Base-by-base conservation (phyloP, 31 red algal genomes). In the Odonthalia washingtoniensis region DNA sequence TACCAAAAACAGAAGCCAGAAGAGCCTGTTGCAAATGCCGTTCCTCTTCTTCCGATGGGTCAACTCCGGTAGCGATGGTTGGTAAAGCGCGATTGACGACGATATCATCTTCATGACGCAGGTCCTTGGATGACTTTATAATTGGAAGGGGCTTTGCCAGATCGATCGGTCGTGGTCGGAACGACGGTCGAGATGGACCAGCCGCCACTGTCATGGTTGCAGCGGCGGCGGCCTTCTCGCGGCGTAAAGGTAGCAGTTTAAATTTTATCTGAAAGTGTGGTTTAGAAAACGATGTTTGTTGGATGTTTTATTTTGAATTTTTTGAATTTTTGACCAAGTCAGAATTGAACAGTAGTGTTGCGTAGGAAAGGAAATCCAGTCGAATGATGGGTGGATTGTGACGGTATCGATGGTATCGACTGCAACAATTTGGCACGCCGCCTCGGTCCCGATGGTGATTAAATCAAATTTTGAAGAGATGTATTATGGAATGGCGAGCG, bases 21-120 rank as follows among this genome's bases (percentile, higher is more conserved):
- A 98, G 82, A 17, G 96, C 96, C 40, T 98, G 87, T 60, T 98
- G 88, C 84, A 98, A 73, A 87, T 98, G 96, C 5, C 96, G 85
- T 72, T 98, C 96, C 80, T 87, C 78, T 60, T 91, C 78, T 60
- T 98, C 96, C 27, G 92, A 75, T 4, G 92, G 87, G 65, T 98
- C 96, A 64, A 98, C 93, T 43, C 96, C 96, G 44, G 96, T 95
- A 46, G 79, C 96, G 43, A 95, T 82, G 5, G 73, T 81, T 26
- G 96, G 96, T 30, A 98, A 74, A 35, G 93, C 93, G 44, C 96
- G 87, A 52, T 92, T 93, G 73, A 98, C 93, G 44, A 94, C 83
- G 67, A 96, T 80, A 61, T 96, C 91, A 66, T 92, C 94, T 43
- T 92, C 94, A 39, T 90, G 63, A 64, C 88, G 86, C 64, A 96